These are phyloP conservation scores for Boletus bicolor DNA, from an alignment of 768 basidiomycete genomes.

Conservation along the genomic window DNA sequence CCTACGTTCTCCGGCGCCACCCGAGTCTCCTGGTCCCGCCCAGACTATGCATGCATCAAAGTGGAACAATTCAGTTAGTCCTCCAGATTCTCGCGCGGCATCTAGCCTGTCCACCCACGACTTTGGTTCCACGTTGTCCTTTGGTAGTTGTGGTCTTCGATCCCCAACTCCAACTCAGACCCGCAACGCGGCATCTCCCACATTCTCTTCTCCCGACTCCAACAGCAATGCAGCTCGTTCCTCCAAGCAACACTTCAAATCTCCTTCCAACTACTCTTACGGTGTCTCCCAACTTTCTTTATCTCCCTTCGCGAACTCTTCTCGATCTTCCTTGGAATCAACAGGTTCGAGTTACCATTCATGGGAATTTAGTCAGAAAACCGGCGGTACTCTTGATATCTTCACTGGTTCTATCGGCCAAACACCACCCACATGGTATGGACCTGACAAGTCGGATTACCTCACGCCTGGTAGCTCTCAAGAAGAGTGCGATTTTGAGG, in stretches of 20 bases:
- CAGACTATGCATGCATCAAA: slow-evolving; percentile 20
- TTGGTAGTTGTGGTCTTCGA: slow-evolving; percentile 42
- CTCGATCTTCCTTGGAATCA: slow-evolving; percentile 76
- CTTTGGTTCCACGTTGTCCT: slow-evolving; percentile 43
- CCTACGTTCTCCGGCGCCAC: slow-evolving; percentile 52
- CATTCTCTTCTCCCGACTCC: slow-evolving; percentile 35
- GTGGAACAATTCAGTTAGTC: slow-evolving; percentile 31
- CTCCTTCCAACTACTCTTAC: slow-evolving; percentile 50
- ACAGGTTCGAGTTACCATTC: slow-evolving; percentile 86
- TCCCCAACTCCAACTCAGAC: slow-evolving; percentile 71
- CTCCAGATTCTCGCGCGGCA: slow-evolving; percentile 39
- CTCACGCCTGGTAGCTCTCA: slow-evolving; percentile 48
- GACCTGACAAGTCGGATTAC: slow-evolving; percentile 52
- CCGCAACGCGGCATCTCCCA: slow-evolving; percentile 50
- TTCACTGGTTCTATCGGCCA: slow-evolving; percentile 49
- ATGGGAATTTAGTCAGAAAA: slow-evolving; percentile 57
- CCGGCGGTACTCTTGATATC: slow-evolving; percentile 50
- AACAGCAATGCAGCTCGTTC: slow-evolving; percentile 46
- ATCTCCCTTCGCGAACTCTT: slow-evolving; percentile 69
- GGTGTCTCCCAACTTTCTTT: slow-evolving; percentile 59
- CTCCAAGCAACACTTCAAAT: slow-evolving; percentile 48
- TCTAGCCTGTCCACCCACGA: slow-evolving; percentile 52
- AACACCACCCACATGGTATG: slow-evolving; percentile 61
- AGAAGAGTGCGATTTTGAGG: slow-evolving; percentile 60
- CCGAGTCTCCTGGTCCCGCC: slow-evolving; percentile 56